Conservation (phyloP, 1,284 basidiomycete genomes). For the Termitomyces sp. region DNA sequence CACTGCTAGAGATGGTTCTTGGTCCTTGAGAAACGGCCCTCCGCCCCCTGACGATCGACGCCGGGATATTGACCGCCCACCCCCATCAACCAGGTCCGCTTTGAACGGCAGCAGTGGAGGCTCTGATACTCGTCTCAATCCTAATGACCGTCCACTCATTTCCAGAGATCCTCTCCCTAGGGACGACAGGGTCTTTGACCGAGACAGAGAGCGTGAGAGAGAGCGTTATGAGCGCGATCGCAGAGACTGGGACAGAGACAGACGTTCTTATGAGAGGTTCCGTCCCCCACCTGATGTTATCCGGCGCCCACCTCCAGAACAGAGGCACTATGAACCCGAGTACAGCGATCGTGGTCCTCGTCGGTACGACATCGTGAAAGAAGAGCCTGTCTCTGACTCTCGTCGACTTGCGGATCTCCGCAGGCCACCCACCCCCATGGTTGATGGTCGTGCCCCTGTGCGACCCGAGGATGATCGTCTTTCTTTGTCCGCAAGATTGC, state of each 20-base stretch:
- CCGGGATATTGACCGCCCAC: constrained; percentile 16
- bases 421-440: constrained; percentile 11
- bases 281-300: constrained; percentile 29
- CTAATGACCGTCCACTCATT: constrained; percentile 11
- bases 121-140: constrained; percentile 16
- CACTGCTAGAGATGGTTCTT: constrained; percentile 17
- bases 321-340: constrained; percentile 37
- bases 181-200: constrained; percentile 22
- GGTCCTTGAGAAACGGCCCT: constrained; percentile 21
- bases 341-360: constrained; percentile 27
- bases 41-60: constrained; percentile 20
- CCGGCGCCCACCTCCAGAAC: constrained; percentile 36
- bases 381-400: constrained; percentile 19
- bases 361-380: constrained; percentile 25
- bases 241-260: constrained; percentile 32
- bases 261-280: constrained; percentile 30
- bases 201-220: constrained; percentile 29
- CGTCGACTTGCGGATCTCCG: constrained; percentile 18
- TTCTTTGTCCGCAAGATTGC: constrained; percentile 15
- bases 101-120: constrained; percentile 12
- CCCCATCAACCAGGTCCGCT: constrained; percentile 11
- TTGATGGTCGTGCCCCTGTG: constrained; percentile 7
- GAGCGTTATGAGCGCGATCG: constrained; percentile 26
- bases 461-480: constrained; percentile 22
- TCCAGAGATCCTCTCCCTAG: constrained; percentile 15